phyloP scores from a whole-genome alignment of 768 basidiomycete genomes.

The Sarcodon sp. region DNA sequence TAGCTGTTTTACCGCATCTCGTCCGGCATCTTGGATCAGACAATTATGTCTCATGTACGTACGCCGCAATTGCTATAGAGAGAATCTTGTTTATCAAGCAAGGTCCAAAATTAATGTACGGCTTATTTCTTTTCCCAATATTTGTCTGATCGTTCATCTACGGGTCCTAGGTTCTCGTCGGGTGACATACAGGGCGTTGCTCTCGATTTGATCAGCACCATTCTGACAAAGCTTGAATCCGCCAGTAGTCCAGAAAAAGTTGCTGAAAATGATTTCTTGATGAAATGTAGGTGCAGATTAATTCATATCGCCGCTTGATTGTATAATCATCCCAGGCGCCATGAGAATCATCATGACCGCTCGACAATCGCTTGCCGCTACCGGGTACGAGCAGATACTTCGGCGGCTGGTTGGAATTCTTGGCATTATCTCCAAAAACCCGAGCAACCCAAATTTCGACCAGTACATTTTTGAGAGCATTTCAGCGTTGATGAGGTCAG shows the following conservation, averaged over 20 bases:
- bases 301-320: neutral
- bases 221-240: conserved; percentile 70
- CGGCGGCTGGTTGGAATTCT: conserved; percentile 72
- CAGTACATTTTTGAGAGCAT: conserved; percentile 97
- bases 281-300: conserved; percentile 67
- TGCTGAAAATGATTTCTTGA: conserved; percentile 94
- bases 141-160: neutral
- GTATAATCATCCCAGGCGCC: conserved; percentile 40
- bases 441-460: conserved; percentile 95
- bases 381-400: conserved; percentile 53
- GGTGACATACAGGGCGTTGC: conserved; percentile 80
- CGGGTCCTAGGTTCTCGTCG: conserved; percentile 58
- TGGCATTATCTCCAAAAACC: conserved; percentile 85
- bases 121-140: conserved; percentile 5
- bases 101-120: conserved; percentile 61
- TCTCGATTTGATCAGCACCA: conserved; percentile 51
- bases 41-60: conserved; percentile 91
- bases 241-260: conserved; percentile 81
- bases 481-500: conserved; percentile 80
- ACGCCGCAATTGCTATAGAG: conserved; percentile 97
- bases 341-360: conserved; percentile 93
- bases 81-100: conserved; percentile 86
- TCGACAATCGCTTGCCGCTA: conserved; percentile 52
- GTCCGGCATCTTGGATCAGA: conserved; percentile 68
- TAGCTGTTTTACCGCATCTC: conserved; percentile 82